Evolutionary conservation across 2,329 filamentous ascomycete genomes (phyloP).

Genomic region (Clarireedia monteithiana): DNA sequence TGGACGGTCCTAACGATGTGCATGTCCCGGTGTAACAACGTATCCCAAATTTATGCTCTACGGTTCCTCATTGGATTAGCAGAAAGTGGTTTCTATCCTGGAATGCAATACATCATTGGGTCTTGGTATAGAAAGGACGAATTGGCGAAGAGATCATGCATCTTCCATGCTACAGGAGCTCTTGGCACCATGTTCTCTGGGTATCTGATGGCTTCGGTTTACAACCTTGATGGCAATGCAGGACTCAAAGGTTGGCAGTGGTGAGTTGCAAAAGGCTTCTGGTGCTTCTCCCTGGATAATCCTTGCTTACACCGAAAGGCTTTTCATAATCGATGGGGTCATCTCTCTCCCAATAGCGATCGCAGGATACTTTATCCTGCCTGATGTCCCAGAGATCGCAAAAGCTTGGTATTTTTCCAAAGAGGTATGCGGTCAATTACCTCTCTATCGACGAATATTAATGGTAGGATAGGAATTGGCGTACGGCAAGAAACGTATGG

Average conservation of each 20-base stretch:
- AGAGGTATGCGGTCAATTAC: conserved; percentile 4
- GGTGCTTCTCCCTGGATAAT: background rate
- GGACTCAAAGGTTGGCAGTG: conserved; percentile 34
- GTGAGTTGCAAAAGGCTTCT: background rate
- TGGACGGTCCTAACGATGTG: conserved; percentile 8
- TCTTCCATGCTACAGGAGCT: conserved; percentile 51
- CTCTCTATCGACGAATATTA: conserved; percentile 10
- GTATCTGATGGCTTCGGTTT: conserved; percentile 37
- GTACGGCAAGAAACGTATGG: conserved; percentile 19
- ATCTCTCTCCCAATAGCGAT: conserved; percentile 29
- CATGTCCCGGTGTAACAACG: background rate
- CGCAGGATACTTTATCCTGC: conserved; percentile 20
- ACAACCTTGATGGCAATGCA: conserved; percentile 32
- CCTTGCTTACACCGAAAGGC: conserved; percentile 8
- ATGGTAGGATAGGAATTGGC: conserved; percentile 1
- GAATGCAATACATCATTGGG: conserved; percentile 48
- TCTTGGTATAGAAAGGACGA: conserved; percentile 42
- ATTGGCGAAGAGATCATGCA: conserved; percentile 40
- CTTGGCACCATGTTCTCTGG: conserved; percentile 40
- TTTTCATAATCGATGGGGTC: conserved; percentile 36
- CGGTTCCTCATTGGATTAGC: conserved; percentile 37
- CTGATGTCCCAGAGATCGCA: conserved; percentile 31
- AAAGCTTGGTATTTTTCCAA: conserved; percentile 9
- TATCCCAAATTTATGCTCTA: conserved; percentile 32
- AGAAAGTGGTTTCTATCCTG: conserved; percentile 43